Evolutionary conservation across 2,329 filamentous ascomycete species (phyloP).

Genomic region (Cladosporium cucumerinum): DNA sequence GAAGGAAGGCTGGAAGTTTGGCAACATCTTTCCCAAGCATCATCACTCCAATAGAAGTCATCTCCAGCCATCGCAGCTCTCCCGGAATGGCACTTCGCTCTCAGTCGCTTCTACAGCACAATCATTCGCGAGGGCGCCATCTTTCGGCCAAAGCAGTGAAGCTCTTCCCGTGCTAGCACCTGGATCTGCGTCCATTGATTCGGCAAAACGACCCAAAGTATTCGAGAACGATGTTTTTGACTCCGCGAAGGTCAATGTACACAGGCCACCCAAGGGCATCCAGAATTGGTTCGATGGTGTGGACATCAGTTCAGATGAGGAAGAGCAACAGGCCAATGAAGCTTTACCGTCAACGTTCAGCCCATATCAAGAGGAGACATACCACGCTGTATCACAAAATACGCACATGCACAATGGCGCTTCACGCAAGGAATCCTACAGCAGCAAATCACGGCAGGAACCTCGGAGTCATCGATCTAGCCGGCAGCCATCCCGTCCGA

Average conservation of each 20-base stretch:
- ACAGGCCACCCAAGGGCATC: slow-evolving; percentile 47
- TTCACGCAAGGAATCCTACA: background rate
- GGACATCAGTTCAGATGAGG: slow-evolving; percentile 31
- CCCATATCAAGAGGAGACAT: slow-evolving; percentile 7
- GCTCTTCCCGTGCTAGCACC: background rate
- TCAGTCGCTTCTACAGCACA: slow-evolving; percentile 10
- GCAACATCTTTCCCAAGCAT: slow-evolving; percentile 10
- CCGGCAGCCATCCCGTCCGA: slow-evolving; percentile 1
- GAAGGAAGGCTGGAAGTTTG: slow-evolving; percentile 22
- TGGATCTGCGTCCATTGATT: slow-evolving; percentile 14
- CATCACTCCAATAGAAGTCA: slow-evolving; percentile 10
- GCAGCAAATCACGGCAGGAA: background rate
- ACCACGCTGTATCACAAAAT: background rate
- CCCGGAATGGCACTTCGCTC: background rate
- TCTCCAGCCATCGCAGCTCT: slow-evolving; percentile 28
- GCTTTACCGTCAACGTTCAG: slow-evolving; percentile 23
- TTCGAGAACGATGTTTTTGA: slow-evolving; percentile 42
- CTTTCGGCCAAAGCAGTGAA: slow-evolving; percentile 12
- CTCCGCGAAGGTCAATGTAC: slow-evolving; percentile 46
- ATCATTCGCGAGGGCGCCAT: slow-evolving; percentile 7
- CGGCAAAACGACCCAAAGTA: slow-evolving; percentile 22
- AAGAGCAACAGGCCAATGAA: slow-evolving; percentile 20
- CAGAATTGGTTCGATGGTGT: slow-evolving; percentile 52
- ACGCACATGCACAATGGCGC: background rate
- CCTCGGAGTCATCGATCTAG: background rate